phyloP scores from a whole-genome alignment of 441 rosid genomes.

The Syzygium syzygioides region DNA sequence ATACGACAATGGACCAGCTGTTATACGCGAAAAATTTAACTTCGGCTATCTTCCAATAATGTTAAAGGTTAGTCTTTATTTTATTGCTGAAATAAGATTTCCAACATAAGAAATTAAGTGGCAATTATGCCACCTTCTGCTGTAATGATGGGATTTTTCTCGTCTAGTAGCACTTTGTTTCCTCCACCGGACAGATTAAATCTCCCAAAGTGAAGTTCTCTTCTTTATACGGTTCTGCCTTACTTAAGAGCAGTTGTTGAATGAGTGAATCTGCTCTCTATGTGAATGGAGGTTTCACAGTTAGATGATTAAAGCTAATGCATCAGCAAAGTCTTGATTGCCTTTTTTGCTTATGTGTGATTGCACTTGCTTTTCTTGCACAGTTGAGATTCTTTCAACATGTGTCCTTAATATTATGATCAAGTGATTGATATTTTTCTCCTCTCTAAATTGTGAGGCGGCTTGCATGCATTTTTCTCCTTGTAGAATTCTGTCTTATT shows the following conservation, averaged over 20 bases:
- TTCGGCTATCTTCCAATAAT: slow-evolving; percentile 87
- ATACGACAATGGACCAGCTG: slow-evolving; percentile 26
- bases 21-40: slow-evolving; percentile 49
- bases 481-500: not conserved
- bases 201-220: not conserved
- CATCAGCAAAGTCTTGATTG: not conserved
- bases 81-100: not conserved
- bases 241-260: not conserved
- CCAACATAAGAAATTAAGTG: not conserved
- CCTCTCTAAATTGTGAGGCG: not conserved
- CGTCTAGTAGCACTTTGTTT: not conserved
- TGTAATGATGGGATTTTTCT: not conserved
- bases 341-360: not conserved
- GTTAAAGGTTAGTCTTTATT: slow-evolving; percentile 57
- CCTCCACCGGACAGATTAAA: not conserved
- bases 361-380: not conserved
- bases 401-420: not conserved
- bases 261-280: not conserved
- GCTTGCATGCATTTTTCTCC: not conserved
- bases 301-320: not conserved
- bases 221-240: not conserved
- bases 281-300: not conserved
- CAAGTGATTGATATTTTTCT: not conserved
- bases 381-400: not conserved
- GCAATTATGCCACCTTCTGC: not conserved